Evolutionary conservation across 108 stramenopile genomes (phyloP).

Genomic region (Nannochloropsis granulata): DNA sequence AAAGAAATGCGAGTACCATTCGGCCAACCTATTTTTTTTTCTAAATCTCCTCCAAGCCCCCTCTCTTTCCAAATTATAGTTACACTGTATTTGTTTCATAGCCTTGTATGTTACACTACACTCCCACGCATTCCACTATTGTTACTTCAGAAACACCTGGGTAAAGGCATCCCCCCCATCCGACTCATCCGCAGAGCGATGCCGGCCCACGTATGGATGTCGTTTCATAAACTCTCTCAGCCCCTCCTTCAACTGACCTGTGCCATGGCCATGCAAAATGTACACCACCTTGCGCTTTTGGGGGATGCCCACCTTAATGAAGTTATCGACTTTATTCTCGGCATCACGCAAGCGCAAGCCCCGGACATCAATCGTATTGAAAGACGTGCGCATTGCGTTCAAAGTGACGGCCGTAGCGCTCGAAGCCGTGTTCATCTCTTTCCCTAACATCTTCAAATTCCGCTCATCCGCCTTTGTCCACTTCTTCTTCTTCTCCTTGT

Average conservation of each 20-base stretch:
- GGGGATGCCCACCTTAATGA: neutral
- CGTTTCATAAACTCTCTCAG: neutral
- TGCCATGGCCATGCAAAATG: slow-evolving; percentile 30
- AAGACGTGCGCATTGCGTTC: neutral
- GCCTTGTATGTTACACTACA: too few species aligned
- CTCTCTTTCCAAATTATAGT: too few species aligned
- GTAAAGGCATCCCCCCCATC: neutral
- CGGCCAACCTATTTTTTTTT: too few species aligned
- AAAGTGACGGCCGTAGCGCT: neutral
- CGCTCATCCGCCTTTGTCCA: neutral
- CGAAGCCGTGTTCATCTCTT: neutral
- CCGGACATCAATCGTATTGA: neutral
- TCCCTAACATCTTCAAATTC: neutral
- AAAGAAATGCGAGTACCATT: too few species aligned
- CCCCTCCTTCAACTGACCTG: slow-evolving; percentile 24
- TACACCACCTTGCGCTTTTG: neutral
- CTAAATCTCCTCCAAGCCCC: too few species aligned
- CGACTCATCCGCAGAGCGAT: neutral
- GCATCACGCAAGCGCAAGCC: neutral
- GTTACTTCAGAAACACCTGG: neutral
- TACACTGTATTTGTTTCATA: too few species aligned
- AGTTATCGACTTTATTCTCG: neutral
- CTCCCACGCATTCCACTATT: too few species aligned
- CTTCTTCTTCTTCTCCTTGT: neutral
- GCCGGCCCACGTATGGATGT: neutral